Conservation (phyloP, 306 rosid genomes). For the Calophaca sinica region DNA sequence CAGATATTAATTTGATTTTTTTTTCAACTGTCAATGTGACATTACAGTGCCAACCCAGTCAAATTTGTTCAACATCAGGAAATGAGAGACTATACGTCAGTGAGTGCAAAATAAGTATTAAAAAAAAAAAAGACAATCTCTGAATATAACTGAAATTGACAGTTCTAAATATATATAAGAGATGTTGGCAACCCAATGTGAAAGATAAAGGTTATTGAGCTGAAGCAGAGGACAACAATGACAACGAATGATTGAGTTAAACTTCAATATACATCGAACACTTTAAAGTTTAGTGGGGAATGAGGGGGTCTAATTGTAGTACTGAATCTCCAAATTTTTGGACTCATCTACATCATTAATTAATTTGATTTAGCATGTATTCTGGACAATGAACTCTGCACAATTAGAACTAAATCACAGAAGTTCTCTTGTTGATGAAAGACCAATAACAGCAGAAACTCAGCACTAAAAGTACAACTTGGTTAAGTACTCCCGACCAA, state of each 20-base stretch:
- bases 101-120: neutral
- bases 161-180: neutral
- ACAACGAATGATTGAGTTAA: conserved; percentile 10
- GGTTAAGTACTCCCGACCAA: neutral
- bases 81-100: neutral
- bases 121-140: neutral
- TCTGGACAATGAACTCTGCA: neutral
- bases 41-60: conserved; percentile 16
- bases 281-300: conserved; percentile 3
- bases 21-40: conserved; percentile 20
- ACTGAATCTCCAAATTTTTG: conserved; percentile 29
- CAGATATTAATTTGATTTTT: conserved; percentile 16
- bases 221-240: conserved; percentile 11
- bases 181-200: neutral
- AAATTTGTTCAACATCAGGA: conserved; percentile 26
- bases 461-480: neutral
- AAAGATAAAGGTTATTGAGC: neutral
- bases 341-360: conserved; percentile 13
- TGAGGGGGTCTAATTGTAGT: conserved; percentile 5
- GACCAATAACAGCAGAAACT: neutral
- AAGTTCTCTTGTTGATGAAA: conserved; percentile 26
- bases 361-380: neutral
- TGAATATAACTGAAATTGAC: conserved; percentile 5
- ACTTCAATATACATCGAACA: conserved; percentile 13
- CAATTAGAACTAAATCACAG: conserved; percentile 1